Evolutionary conservation across 169 alveolate genomes (phyloP), one percentile per base, ranked within the genome.

Genomic region (Plasmodium vivax): DNA sequence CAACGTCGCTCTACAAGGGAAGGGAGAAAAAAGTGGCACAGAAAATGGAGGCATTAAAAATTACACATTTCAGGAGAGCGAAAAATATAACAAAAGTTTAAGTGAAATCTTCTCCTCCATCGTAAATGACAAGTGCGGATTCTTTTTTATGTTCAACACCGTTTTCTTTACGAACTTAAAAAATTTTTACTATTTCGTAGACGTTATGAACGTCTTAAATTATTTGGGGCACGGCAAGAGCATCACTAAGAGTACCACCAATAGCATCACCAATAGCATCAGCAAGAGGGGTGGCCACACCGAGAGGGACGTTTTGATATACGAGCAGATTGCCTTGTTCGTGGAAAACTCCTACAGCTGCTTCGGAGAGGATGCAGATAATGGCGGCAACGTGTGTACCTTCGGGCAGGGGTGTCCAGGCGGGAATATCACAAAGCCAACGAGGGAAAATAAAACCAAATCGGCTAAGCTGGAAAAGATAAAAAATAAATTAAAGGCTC

Each of bases 101-200:
- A 80, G 47, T 56, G 73, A 90, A 1, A 58, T 80, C 27, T 90
- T 90, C 82, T 27, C 51, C 47, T 27, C 81, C 73, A 27, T 90
- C 5, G 75, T 90, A 36, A 90, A 80, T 90, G 94, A 90, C 43
- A 74, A 90, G n/a, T 80, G 71, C 47, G 94, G 94, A 23, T 90
- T 90, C 41, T 90, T 90, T 23, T 90, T 80, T 68, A 68, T 81
- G 41, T 74, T 90, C 23, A 90, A 90, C 51, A 72, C 91, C 10
- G 27, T 90, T 12, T 90, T 80, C 43, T 90, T 90, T 90, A 71
- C 91, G 54, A 41, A 90, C 32, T 90, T 90, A 62, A 90, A 90
- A 90, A 90, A 79, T 36, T 90, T 41, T 80, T 90, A 80, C 45
- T 90, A 90, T 43, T 90, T 90, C 41, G 94, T 90, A 2, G 94